Evolutionary conservation across 805 yeast species (phyloP), one percentile per base, ranked within the genome.

Genomic region (Nakazawaea populi): DNA sequence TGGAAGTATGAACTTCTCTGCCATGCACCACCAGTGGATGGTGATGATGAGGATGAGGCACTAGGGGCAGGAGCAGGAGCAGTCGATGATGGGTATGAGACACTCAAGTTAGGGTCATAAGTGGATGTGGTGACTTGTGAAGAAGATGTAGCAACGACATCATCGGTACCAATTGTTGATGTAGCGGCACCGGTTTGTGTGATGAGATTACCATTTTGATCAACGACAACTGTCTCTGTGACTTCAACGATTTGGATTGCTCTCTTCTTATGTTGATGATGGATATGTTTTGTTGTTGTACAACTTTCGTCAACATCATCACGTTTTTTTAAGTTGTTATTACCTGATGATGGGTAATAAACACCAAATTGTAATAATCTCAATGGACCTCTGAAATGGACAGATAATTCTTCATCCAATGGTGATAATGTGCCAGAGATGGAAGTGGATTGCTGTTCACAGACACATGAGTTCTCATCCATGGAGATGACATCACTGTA

Each of bases 321-420:
- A 34, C 30, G 30, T 43, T 18, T 66, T 58, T 72, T 66, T 48
- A 68, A 54, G 31, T 70, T 32, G 6, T 32, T 55, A 40, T 74
- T 60, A 42, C 73, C 60, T n/a, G 75, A 58, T 29, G 79, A 64
- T 56, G 89, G 91, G 62, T 84, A 83, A 76, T 91, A 94, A 51
- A 89, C 97, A 68, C 91, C 97, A 64, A 94, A 89, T 71, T 89
- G 89, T 63, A 75, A 71, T 65, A 89, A 80, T 65, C 80, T 76
- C 59, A 89, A 63, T 37, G 96, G 96, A 60, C 96, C 96, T 75
- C 96, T 85, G 76, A 89, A 86, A 69, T 89, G 96, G 53, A 89
- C 83, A 36, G 95, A 83, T 55, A 89, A 72, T 69, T 89, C 96
- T 74, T 89, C 94, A 68, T 88, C 85, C 55, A 89, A 74, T 39